Evolutionary conservation across 306 rosid species (phyloP), one percentile per base, ranked within the genome.

Genomic region (Astragalus membranaceus): DNA sequence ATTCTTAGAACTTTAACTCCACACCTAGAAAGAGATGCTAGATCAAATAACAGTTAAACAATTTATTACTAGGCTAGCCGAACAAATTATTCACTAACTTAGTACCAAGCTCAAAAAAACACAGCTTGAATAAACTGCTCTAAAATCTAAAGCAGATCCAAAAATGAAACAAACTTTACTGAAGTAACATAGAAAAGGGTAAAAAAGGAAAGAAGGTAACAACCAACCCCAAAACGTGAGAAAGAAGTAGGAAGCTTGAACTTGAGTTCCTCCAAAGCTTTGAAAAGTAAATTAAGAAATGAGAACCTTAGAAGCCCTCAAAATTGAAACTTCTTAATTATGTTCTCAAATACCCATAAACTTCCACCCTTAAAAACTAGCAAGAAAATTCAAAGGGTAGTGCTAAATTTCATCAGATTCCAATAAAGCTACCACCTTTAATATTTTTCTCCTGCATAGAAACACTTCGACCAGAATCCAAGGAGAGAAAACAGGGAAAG

Each of bases 391-490:
- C 36, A 63, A 57, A 51, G 82, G 74, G 74, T 72, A 41, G 75
- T 44, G 60, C 49, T 59, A 71, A 74, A 69, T 51, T 64, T 64
- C 70, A 69, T 63, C 88, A 84, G 71, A 86, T 61, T 81, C 86
- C 88, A 79, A 88, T 82, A 88, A 88, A 83, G 83, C 73, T 16
- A 58, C 70, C 59, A 64, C 78, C 88, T 83, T 82, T 85, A 64
- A 26, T 16, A 57, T 50, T 65, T 43, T 16, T 43, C 37, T 17
- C 33, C 57, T 44, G 58, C 69, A 72, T 58, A 75, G 64, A 78
- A 77, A 79, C 79, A 82, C 73, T 67, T 44, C 30, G 15, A 82
- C 75, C 82, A 75, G 87, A 87, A 87, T 85, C 90, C 90, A 80
- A 84, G 85, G 66, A 78, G 84, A 13, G 64, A 80, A 85, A 87